Base-by-base conservation (phyloP, 2,329 filamentous ascomycete species). In the Cercospora beticola region DNA sequence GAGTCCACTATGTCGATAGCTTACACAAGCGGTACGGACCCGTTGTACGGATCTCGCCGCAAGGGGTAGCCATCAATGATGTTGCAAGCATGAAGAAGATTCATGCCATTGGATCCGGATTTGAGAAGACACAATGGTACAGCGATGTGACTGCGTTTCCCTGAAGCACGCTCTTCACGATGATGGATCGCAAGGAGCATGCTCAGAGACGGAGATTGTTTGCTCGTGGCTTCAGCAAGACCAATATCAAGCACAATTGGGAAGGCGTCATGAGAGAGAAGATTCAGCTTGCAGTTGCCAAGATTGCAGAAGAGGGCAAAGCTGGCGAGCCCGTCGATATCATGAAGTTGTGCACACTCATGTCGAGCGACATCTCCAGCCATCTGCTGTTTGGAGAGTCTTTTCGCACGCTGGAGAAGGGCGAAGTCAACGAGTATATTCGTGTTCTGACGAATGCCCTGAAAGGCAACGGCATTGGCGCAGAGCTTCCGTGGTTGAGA, bases 311-410 rank as follows among this genome's bases (percentile, higher is more conserved):
- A 1, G 76, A 76, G 30, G 56, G 36, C 7, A 72, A 59, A 61
- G 58, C 77, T n/a, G 76, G 61, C 76, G 79, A 79, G 14, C 33
- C 54, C 3, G 77, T 77, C 5, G 81, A 83, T 72, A 66, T 82
- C 5, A 64, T 81, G 58, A 78, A 80, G 62, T 83, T 81, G 81
- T 78, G 70, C 79, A 81, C 79, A 14, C 76, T 81, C 12, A 78
- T 82, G 74, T 78, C 80, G 7, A 77, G 77, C 0, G 81, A 83
- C 71, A 76, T 82, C 7, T 78, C 77, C 21, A 76, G 76, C 1
- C 73, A 80, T 59, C 68, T 83, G 4, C 76, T 77, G 46, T 82
- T 82, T 68, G 81, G 81, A 16, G 78, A 81, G 52, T 75, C 72
- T 1, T 81, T 82, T 65, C 71, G 76, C 5, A 81, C 81, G 74